phyloP scores from a whole-genome alignment of 768 basidiomycete genomes.

The Amanita molliuscula region DNA sequence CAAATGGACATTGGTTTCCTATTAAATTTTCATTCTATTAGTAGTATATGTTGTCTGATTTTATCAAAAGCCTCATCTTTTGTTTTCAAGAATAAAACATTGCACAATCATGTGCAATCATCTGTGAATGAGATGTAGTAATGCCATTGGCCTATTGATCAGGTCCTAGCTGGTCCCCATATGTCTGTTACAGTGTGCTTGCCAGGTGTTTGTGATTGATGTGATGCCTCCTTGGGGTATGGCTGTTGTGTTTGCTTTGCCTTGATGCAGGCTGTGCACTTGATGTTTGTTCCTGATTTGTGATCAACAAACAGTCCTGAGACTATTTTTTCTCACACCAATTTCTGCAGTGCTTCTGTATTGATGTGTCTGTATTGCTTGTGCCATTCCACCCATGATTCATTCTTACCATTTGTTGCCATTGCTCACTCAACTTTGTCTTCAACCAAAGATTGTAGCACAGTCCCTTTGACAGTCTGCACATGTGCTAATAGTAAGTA shows the following conservation, averaged over 20 bases:
- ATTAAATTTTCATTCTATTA: conserved; percentile 11
- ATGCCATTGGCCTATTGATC: background rate
- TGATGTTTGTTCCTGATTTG: background rate
- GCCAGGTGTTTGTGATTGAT: background rate
- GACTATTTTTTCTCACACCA: background rate
- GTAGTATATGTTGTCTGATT: background rate
- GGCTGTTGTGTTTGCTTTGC: too few relatives aligned
- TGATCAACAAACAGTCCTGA: background rate
- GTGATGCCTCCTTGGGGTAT: too few relatives aligned
- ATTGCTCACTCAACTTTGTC: too few relatives aligned
- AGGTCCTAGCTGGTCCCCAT: background rate
- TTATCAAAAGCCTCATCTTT: background rate
- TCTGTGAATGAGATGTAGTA: background rate
- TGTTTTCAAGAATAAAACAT: background rate
- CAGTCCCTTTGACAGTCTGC: too few relatives aligned
- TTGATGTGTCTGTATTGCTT: background rate
- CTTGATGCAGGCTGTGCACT: too few relatives aligned
- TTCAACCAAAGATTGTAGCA: too few relatives aligned
- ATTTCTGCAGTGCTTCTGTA: conserved; percentile 6
- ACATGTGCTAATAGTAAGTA: too few relatives aligned
- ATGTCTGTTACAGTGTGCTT: conserved; percentile 7
- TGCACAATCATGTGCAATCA: too few relatives aligned
- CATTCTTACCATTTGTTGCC: too few relatives aligned
- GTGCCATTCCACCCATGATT: conserved; percentile 1
- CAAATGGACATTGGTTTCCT: conserved; percentile 9